Percentiles rank a stretch among this genome's conserved stretches.
Conservation (phyloP, 495 filamentous ascomycete species). For the Aspergillus ellipticus region DNA sequence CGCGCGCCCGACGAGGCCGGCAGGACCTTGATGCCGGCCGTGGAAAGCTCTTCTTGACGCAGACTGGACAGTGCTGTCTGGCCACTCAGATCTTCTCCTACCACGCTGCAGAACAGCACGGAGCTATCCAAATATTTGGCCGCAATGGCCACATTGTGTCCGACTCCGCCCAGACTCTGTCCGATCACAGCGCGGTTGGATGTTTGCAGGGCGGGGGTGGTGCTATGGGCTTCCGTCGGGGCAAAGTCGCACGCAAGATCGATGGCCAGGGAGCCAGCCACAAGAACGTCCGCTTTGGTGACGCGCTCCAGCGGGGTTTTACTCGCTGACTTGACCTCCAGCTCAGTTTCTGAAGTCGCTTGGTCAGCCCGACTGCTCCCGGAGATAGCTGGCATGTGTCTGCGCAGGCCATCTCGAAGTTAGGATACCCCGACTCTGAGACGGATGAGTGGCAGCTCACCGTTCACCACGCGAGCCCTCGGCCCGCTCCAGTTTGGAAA, state of each 20-base stretch:
- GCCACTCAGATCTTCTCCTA: slow-evolving; percentile 76
- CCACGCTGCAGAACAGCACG: slow-evolving; percentile 67
- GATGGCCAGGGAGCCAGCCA: slow-evolving; percentile 84
- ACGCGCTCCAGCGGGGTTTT: slow-evolving; percentile 8
- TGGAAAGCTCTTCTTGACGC: slow-evolving; percentile 57
- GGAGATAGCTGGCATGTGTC: slow-evolving; percentile 41
- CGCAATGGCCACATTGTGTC: slow-evolving; percentile 85
- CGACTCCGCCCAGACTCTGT: slow-evolving; percentile 89
- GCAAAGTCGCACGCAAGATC: slow-evolving; percentile 81
- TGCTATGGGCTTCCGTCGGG: slow-evolving; percentile 32
- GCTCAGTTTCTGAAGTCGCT: slow-evolving; percentile 20
- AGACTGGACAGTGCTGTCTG: slow-evolving; percentile 63
- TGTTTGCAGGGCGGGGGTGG: slow-evolving; percentile 62
- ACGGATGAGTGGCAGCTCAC: slow-evolving; percentile 32
- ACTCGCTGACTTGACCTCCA: slow-evolving; percentile 6
- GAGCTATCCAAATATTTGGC: slow-evolving; percentile 58
- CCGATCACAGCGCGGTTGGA: slow-evolving; percentile 80
- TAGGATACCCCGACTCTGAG: slow-evolving; percentile 22
- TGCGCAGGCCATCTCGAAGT: slow-evolving; percentile 33
- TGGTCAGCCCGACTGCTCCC: slow-evolving; percentile 25
- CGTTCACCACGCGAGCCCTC: slow-evolving; percentile 27
- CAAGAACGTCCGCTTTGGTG: slow-evolving; percentile 60
- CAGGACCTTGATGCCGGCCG: slow-evolving; percentile 56
- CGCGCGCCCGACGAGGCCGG: slow-evolving; percentile 46
- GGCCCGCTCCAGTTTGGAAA: slow-evolving; percentile 57